Conservation (phyloP, 1,284 basidiomycete species). For the Cystobasidium pallidum region DNA sequence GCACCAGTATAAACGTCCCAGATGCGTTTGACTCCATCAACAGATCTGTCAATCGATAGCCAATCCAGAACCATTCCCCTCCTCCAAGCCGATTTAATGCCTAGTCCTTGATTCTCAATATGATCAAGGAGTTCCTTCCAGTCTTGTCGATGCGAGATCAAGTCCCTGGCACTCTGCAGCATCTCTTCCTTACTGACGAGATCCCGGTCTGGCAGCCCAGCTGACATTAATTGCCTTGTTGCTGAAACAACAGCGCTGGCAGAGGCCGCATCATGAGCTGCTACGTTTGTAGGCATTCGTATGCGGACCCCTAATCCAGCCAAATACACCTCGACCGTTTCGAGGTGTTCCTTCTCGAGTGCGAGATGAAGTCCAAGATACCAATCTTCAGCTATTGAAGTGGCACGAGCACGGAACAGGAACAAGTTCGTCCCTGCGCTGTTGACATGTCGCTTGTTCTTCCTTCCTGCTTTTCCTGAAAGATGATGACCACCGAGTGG, state of each 20-base stretch:
- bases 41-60: slow-evolving; percentile 45
- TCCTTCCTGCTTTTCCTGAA: slow-evolving; percentile 21
- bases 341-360: slow-evolving; percentile 46
- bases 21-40: slow-evolving; percentile 29
- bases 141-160: slow-evolving; percentile 43
- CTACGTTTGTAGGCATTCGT: slow-evolving; percentile 41
- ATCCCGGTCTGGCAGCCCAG: slow-evolving; percentile 21
- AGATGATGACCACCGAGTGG: slow-evolving; percentile 8
- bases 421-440: slow-evolving; percentile 50
- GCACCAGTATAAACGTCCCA: slow-evolving; percentile 42
- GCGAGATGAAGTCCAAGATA: slow-evolving; percentile 47
- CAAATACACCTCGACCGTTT: slow-evolving; percentile 45
- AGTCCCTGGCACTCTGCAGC: slow-evolving; percentile 23
- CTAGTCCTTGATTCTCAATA: slow-evolving; percentile 35
- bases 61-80: slow-evolving; percentile 49
- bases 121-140: slow-evolving; percentile 48
- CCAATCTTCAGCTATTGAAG: slow-evolving; percentile 48
- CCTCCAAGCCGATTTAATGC: slow-evolving; percentile 47
- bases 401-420: slow-evolving; percentile 47
- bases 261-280: slow-evolving; percentile 5
- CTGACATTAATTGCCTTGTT: slow-evolving; percentile 18
- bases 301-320: slow-evolving; percentile 47
- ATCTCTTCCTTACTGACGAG: slow-evolving; percentile 42
- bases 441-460: slow-evolving; percentile 46
- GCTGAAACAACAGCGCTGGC: slow-evolving; percentile 13